These are phyloP conservation scores for Naumovozyma baii DNA, from an alignment of 805 yeast species.

Conservation along the genomic window DNA sequence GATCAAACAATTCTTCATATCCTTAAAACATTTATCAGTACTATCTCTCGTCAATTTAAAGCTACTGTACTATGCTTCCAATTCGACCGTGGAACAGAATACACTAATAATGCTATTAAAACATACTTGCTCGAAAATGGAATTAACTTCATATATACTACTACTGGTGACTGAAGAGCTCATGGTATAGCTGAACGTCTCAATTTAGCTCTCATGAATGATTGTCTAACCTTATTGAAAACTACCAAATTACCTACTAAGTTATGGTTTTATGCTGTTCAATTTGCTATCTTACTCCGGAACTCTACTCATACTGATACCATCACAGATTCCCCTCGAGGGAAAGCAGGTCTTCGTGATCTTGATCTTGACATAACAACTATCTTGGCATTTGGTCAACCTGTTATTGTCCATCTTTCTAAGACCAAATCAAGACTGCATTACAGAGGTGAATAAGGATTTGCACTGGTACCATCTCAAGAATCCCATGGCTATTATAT, in stretches of 20 bases:
- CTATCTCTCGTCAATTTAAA: slow-evolving; percentile 2
- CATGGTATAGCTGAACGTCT: slow-evolving; percentile 9
- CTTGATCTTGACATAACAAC: slow-evolving; percentile 3
- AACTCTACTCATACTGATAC: slow-evolving; percentile 2
- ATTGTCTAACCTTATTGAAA: slow-evolving; percentile 7
- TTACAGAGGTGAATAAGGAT: slow-evolving; percentile 1
- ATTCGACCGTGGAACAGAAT: slow-evolving; percentile 8
- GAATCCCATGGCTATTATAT: slow-evolving; percentile 5
- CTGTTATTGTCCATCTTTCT: slow-evolving; percentile 4
- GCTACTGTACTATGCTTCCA: slow-evolving; percentile 3
- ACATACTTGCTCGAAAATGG: slow-evolving; percentile 2
- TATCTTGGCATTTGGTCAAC: slow-evolving; percentile 7
- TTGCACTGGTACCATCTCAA: slow-evolving; percentile 3
- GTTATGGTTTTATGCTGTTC: slow-evolving; percentile 9
- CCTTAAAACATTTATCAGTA: background rate
- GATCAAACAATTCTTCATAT: slow-evolving; percentile 2
- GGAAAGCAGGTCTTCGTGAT: slow-evolving; percentile 4
- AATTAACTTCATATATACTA: slow-evolving; percentile 5
- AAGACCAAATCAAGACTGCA: background rate
- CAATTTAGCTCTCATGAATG: slow-evolving; percentile 8
- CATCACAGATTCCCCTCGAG: background rate
- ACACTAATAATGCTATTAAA: slow-evolving; percentile 1
- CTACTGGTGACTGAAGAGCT: slow-evolving; percentile 5
- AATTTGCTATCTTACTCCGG: slow-evolving; percentile 5
- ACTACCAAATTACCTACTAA: slow-evolving; percentile 4